phyloP scores from a whole-genome alignment of 306 rosid genomes.

The Mimosa bimucronata region DNA sequence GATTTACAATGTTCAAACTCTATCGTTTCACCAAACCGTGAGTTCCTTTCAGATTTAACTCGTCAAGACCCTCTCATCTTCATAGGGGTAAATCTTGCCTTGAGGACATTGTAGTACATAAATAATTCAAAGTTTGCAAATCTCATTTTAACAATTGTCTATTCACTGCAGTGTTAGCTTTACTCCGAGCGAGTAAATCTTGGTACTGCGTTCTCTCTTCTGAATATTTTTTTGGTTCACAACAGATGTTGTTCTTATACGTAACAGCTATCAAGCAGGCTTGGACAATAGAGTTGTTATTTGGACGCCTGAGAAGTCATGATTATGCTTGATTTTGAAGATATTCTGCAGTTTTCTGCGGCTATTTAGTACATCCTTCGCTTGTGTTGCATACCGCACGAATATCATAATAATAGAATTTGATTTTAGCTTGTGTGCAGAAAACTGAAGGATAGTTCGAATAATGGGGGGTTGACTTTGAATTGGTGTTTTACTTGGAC shows the following conservation, averaged over 20 bases:
- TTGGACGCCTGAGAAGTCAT: conserved; percentile 5
- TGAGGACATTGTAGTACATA: not conserved
- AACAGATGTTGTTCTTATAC: not conserved
- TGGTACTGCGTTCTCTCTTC: not conserved
- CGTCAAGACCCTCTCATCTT: not conserved
- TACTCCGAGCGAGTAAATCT: not conserved
- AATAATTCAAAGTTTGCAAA: not conserved
- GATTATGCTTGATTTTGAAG: not conserved
- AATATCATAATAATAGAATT: not conserved
- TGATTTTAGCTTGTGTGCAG: not conserved
- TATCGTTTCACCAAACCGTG: not conserved
- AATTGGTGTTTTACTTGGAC: not conserved
- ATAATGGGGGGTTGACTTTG: not conserved
- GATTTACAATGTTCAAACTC: not conserved
- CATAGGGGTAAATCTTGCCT: not conserved
- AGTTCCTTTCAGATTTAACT: not conserved
- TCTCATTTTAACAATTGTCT: not conserved
- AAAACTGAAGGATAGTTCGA: not conserved
- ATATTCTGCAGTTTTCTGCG: not conserved
- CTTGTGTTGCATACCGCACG: not conserved
- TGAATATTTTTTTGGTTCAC: conserved; percentile 1
- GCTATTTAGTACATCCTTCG: not conserved
- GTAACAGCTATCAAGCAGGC: conserved; percentile 10
- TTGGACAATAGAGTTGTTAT: not conserved
- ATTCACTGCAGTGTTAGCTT: not conserved